Conservation (phyloP, 257 asterid species). For the Orobanche coerulescens region DNA sequence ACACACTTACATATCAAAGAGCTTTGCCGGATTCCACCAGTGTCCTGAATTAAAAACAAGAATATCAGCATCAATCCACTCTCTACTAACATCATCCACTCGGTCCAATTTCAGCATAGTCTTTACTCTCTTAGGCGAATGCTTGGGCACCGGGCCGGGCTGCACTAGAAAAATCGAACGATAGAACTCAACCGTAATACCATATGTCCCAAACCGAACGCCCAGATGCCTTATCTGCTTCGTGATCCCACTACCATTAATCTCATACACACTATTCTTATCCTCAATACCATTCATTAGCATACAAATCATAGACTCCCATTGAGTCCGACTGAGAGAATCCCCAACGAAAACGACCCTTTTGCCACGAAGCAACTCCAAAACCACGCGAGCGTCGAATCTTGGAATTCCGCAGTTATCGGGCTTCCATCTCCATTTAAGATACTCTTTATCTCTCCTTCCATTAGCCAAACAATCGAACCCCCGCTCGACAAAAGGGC, state of each 20-base stretch:
- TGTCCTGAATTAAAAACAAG: constrained; percentile 85
- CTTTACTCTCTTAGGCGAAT: constrained; percentile 83
- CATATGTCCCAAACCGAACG: constrained; percentile 47
- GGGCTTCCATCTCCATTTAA: constrained; percentile 89
- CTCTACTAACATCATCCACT: constrained; percentile 63
- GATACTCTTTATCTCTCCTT: constrained; percentile 62
- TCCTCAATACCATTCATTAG: constrained; percentile 75
- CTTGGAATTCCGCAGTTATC: constrained; percentile 52
- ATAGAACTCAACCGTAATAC: constrained; percentile 68
- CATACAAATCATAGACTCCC: constrained; percentile 96
- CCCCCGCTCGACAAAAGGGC: constrained; percentile 71
- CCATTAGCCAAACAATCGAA: constrained; percentile 86
- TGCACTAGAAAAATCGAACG: constrained; percentile 79
- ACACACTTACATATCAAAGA: constrained; percentile 68
- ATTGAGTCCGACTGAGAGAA: constrained; percentile 83
- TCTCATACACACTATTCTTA: constrained; percentile 64
- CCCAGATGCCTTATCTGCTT: constrained; percentile 67
- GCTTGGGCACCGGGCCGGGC: constrained; percentile 56
- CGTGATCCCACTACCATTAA: constrained; percentile 68
- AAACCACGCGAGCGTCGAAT: constrained; percentile 42
- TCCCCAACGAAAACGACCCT: constrained; percentile 90
- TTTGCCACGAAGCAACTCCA: constrained; percentile 72
- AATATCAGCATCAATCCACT: constrained; percentile 81
- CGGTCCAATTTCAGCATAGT: constrained; percentile 48
- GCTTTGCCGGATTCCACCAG: constrained; percentile 87